phyloP scores from a whole-genome alignment of 179 eudicot species.

The Corrigiola litoralis region DNA sequence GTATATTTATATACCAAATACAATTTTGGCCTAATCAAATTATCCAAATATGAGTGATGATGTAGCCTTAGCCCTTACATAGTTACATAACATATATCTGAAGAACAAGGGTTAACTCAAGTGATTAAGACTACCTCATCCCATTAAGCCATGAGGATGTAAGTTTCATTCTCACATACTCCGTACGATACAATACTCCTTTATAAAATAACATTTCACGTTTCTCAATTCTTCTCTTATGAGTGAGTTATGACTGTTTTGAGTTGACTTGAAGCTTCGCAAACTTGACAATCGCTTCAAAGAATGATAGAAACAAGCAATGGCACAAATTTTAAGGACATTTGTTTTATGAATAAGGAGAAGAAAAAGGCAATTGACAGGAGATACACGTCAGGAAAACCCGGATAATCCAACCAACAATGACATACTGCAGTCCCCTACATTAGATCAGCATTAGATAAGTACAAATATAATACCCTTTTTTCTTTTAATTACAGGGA shows the following conservation, averaged over 20 bases:
- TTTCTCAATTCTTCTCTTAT: background rate
- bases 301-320: background rate
- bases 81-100: no score
- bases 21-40: no score
- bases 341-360: background rate
- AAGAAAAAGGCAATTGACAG: conserved; percentile 1
- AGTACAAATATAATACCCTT: conserved; percentile 9
- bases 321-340: background rate
- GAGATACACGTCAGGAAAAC: background rate
- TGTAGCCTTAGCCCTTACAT: no score
- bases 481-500: conserved; percentile 9
- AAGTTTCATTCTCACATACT: no score
- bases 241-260: background rate
- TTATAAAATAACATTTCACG: background rate
- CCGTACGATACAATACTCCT: no score
- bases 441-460: conserved; percentile 9
- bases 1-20: no score
- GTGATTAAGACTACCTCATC: no score
- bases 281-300: background rate
- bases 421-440: background rate
- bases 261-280: conserved; percentile 21
- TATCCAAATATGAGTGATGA: no score
- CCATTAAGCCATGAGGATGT: no score
- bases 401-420: background rate
- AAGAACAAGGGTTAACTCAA: no score